A percentile compares a stretch with the other conserved stretches of the same genome.
Conservation (phyloP, 2,329 filamentous ascomycete genomes). For the Didymellaceae sp. region DNA sequence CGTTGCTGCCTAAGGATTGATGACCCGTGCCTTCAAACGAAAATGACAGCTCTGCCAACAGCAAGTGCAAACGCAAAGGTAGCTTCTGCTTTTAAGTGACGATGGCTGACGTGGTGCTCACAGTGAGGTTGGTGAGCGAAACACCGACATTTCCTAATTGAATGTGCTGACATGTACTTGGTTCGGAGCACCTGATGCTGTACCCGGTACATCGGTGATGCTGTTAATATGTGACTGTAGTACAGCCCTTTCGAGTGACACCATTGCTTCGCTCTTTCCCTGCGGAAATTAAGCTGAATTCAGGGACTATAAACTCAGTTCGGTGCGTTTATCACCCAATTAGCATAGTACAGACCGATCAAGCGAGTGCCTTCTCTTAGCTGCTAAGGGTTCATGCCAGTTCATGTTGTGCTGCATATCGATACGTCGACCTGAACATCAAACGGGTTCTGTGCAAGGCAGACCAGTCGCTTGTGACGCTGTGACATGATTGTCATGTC, state of each 20-base stretch:
- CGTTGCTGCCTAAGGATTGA: neutral
- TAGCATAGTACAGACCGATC: neutral
- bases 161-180: neutral
- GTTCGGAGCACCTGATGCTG: slow-evolving; percentile 1
- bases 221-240: neutral
- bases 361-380: neutral
- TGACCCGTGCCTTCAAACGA: neutral
- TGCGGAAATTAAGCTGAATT: too few relatives aligned
- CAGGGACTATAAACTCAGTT: too few relatives aligned
- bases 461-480: slow-evolving; percentile 1
- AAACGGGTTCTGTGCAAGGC: slow-evolving; percentile 1
- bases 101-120: slow-evolving; percentile 1
- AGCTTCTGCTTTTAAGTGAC: slow-evolving; percentile 1
- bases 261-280: neutral
- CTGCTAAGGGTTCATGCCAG: too few relatives aligned
- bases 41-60: neutral
- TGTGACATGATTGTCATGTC: neutral
- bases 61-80: neutral
- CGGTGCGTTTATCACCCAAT: too few relatives aligned
- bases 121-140: neutral
- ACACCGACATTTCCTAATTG: neutral
- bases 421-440: neutral
- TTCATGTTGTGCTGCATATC: neutral
- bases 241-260: slow-evolving; percentile 1
- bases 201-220: neutral